Base-by-base conservation (phyloP, 2,329 filamentous ascomycete species). In the Blumeria hordei region DNA sequence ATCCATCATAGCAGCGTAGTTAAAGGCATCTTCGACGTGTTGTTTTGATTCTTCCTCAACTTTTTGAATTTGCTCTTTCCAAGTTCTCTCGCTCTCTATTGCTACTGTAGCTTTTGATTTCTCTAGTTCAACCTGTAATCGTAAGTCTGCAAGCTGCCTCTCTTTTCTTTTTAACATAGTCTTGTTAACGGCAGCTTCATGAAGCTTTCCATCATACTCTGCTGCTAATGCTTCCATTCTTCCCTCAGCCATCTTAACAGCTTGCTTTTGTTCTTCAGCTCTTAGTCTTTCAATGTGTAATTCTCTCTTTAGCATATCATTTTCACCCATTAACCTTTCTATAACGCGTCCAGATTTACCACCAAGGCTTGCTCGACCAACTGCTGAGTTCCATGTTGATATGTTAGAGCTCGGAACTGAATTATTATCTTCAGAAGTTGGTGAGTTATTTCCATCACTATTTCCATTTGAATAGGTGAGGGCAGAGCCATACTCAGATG, bases 271-370 rank as follows among this genome's bases (percentile, higher is more conserved):
- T 62, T 88, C 84, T 57, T 87, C 82, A 47, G 81, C 74, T 49
- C 74, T 74, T 55, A 82, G 65, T 18, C 72, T 71, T 66, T 84
- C 80, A 56, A 82, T 76, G 62, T 81, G 73, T 56, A 85, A 71
- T 59, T 90, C 84, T 54, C 84, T 76, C 62, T 84, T 84, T 49
- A 90, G 71, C 43, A 80, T 75, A 63, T 90, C 85, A 61, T 88
- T 88, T 64, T 90, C 85, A 54, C 81, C 80, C 64, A 87, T 85
- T 55, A 92, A 74, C 63, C 80, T 78, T 68, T 92, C 86, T 66
- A 92, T 90, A 54, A 87, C 83, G 36, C 82, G 74, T 8, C 83
- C 83, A 9, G 81, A 85, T 70, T 87, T 87, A 45, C 83, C 83
- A 6, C 47, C 47, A 2, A 83, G 69, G 2, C 78, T 80, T 7